Evolutionary conservation across 139 green algal species (phyloP), one percentile per base, ranked within the genome.

Genomic region (Chlamydomonas sphaeroides): DNA sequence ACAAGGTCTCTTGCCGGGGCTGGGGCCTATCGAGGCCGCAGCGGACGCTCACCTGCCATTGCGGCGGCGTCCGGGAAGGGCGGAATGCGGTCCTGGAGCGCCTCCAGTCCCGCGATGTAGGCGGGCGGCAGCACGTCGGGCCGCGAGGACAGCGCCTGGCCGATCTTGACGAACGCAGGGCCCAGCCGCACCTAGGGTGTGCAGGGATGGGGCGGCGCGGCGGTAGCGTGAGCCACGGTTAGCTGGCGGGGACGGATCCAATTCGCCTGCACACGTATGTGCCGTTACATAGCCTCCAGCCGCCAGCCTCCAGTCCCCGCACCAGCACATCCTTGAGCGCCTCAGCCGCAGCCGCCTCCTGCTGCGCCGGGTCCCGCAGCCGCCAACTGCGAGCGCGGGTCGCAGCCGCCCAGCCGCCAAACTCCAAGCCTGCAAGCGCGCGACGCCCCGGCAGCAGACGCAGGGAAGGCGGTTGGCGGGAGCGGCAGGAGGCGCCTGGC

Each of bases 101-200:
- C 82, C 85, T 95, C 93, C 88, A 98, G 90, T 76, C 97, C 95
- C 26, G 67, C 62, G 41, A 96, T 77, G 90, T 96, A 98, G 41
- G 79, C 83, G 1, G 94, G 94, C 0, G 95, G 94, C 42, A 95
- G 82, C 20, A 98, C 75, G 78, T 98, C 95, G 8, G 95, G 94
- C 39, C 95, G 88, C 25, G 79, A 88, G 70, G 41, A 79, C 18
- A 95, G 87, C 30, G 91, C 93, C 88, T 96, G 95, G 0, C 94
- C 95, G 61, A 98, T 97, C 85, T 98, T 98, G 30, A 98, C 89
- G 68, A 97, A 98, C 0, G 94, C 91, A 6, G 95, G 94, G 0
- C 95, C 95, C 39, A 98, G 88, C 1, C 85, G 68, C 14, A 93
- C 92, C 41, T 98, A 87, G 36, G 94, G n/a, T n/a, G n/a, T n/a